Evolutionary conservation across 495 filamentous ascomycete species (phyloP).

Genomic region (Daldinia loculata): DNA sequence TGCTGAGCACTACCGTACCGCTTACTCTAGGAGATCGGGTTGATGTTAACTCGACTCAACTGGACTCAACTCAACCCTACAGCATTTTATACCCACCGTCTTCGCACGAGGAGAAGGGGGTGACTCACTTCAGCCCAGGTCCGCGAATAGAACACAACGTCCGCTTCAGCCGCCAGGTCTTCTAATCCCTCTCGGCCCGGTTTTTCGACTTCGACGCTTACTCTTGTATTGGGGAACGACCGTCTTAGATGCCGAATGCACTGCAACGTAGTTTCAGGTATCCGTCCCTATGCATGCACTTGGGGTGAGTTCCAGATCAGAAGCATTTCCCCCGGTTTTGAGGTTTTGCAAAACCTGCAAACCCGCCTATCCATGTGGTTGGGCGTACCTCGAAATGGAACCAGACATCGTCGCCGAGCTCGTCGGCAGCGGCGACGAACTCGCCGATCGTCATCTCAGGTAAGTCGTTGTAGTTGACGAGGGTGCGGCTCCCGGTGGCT

Average conservation of each 20-base stretch:
- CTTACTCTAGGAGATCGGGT: constrained; percentile 49
- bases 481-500: constrained; percentile 67
- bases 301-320: constrained; percentile 30
- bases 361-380: constrained; percentile 10
- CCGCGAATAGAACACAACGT: constrained; percentile 76
- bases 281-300: constrained; percentile 65
- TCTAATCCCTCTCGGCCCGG: constrained; percentile 67
- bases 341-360: not conserved
- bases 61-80: not conserved
- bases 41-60: constrained; percentile 18
- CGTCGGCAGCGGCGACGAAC: constrained; percentile 53
- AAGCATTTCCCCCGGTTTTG: constrained; percentile 1
- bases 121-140: constrained; percentile 71
- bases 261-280: constrained; percentile 66
- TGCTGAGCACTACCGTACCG: constrained; percentile 60
- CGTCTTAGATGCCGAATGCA: constrained; percentile 68
- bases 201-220: constrained; percentile 79
- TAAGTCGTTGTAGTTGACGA: constrained; percentile 74
- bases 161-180: constrained; percentile 67
- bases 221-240: constrained; percentile 53
- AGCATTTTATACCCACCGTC: constrained; percentile 14
- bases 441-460: constrained; percentile 70
- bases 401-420: constrained; percentile 55
- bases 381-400: constrained; percentile 76
- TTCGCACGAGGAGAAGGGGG: constrained; percentile 20